phyloP scores from a whole-genome alignment of 306 rosid species.

The Trifolium repens region DNA sequence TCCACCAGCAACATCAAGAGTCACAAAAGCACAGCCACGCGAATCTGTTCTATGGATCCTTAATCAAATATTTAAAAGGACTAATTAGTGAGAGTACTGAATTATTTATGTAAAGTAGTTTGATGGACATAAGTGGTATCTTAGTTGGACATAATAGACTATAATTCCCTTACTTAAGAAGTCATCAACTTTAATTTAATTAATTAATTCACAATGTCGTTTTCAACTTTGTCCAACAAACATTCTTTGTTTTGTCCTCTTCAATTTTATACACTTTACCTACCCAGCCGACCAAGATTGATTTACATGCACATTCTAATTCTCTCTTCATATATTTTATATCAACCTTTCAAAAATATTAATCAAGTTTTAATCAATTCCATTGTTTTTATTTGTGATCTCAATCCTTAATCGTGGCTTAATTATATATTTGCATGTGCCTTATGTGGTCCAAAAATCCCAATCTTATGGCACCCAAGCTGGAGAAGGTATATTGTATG shows the following conservation, averaged over 20 bases:
- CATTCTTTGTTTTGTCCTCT: conserved; percentile 63
- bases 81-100: conserved; percentile 29
- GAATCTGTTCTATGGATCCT: conserved; percentile 41
- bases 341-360: conserved; percentile 31
- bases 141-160: conserved; percentile 62
- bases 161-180: conserved; percentile 29
- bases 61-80: conserved; percentile 37
- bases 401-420: conserved; percentile 45
- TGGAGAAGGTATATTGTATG: conserved; percentile 43
- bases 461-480: conserved; percentile 45
- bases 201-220: conserved; percentile 41
- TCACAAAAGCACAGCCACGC: conserved; percentile 51
- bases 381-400: conserved; percentile 33
- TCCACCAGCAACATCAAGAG: conserved; percentile 50
- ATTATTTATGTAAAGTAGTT: conserved; percentile 48
- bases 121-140: conserved; percentile 60
- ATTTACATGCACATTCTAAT: conserved; percentile 51
- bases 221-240: conserved; percentile 62
- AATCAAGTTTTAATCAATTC: conserved; percentile 28
- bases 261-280: conserved; percentile 53
- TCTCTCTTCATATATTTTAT: conserved; percentile 6
- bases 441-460: conserved; percentile 47
- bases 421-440: conserved; percentile 58
- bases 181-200: conserved; percentile 34
- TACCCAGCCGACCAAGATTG: conserved; percentile 69